A percentile compares a stretch with the other conserved stretches of the same genome.
Evolutionary conservation across 2,329 filamentous ascomycete species (phyloP).

Genomic region (Colletotrichum abscissum): DNA sequence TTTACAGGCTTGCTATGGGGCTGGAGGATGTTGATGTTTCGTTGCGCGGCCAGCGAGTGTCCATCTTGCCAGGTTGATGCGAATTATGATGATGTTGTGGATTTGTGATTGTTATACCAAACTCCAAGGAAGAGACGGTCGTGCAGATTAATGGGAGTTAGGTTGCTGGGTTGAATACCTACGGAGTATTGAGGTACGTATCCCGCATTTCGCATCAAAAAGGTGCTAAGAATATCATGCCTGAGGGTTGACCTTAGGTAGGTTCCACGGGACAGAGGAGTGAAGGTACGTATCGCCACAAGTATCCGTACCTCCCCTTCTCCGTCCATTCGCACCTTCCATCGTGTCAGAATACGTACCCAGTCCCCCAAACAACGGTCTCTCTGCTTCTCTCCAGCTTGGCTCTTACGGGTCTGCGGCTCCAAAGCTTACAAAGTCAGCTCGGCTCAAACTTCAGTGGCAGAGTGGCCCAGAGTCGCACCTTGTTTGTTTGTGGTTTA

Average conservation of each 20-base stretch:
- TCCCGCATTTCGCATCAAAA: not conserved
- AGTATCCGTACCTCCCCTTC: not conserved
- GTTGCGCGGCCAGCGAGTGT: slow-evolving; percentile 31
- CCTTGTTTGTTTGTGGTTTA: slow-evolving; percentile 16
- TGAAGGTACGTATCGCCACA: not conserved
- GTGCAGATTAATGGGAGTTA: not conserved
- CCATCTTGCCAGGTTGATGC: slow-evolving; percentile 18
- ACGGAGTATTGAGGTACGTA: not conserved
- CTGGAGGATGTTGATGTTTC: not conserved
- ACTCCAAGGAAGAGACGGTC: not conserved
- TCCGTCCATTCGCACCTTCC: not conserved
- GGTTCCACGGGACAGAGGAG: no score
- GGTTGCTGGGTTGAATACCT: not conserved
- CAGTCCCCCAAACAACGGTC: not conserved
- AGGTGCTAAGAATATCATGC: not conserved
- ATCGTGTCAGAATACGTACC: not conserved
- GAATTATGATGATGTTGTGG: slow-evolving; percentile 11
- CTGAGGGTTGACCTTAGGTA: not conserved
- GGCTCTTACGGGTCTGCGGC: not conserved
- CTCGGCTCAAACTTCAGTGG: not conserved
- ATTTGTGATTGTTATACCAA: not conserved
- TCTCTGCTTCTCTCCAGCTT: not conserved
- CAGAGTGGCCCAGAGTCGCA: not conserved
- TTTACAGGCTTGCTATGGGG: not conserved
- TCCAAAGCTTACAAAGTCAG: slow-evolving; percentile 22